Conservation (phyloP, 2,329 filamentous ascomycete genomes). For the Chaetomiaceae sp. region DNA sequence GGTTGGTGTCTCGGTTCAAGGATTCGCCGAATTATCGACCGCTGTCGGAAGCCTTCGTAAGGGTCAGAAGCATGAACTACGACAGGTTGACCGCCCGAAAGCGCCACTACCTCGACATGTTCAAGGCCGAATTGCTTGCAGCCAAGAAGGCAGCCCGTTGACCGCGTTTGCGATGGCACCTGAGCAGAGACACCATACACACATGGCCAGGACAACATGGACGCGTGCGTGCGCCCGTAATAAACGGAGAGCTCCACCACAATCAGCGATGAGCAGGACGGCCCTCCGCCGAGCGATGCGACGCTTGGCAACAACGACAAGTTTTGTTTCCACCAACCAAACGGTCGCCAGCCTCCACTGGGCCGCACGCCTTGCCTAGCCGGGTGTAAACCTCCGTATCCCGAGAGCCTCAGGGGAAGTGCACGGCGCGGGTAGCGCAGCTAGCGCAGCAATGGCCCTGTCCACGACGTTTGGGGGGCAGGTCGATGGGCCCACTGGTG, state of each 20-base stretch:
- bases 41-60: too few species aligned
- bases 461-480: conserved; percentile 4
- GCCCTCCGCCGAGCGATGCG: not conserved
- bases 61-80: too few species aligned
- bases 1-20: too few species aligned
- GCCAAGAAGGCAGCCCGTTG: too few species aligned
- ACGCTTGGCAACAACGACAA: not conserved
- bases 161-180: too few species aligned
- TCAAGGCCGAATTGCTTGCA: too few species aligned
- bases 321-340: conserved; percentile 4
- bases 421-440: not conserved
- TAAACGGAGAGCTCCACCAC: not conserved
- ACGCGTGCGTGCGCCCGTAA: too few species aligned
- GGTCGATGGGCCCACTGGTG: not conserved
- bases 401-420: not conserved
- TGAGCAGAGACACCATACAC: too few species aligned
- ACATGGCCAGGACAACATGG: too few species aligned
- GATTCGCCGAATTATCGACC: too few species aligned
- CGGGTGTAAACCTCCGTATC: not conserved
- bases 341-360: not conserved
- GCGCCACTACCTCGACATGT: too few species aligned
- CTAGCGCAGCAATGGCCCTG: not conserved
- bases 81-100: too few species aligned
- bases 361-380: not conserved
- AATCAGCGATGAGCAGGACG: not conserved